A percentile compares a stretch with the other conserved stretches of the same genome.
These are phyloP conservation scores for Exophiala oligosperma DNA, from an alignment of 2,329 filamentous ascomycete species.

Conservation along the genomic window DNA sequence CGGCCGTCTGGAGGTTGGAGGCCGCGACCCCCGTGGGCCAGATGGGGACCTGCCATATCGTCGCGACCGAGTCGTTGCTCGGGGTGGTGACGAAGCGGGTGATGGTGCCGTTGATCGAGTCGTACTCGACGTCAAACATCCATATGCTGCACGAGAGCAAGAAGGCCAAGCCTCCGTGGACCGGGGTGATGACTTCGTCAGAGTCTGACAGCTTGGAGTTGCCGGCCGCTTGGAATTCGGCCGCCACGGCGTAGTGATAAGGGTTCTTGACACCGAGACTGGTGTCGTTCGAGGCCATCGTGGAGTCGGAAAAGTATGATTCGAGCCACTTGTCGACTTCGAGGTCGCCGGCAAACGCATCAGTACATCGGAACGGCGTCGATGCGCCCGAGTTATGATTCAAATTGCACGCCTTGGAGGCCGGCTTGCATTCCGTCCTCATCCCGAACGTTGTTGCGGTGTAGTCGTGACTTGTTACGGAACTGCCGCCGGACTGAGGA, in stretches of 20 bases:
- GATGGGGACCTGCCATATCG: slow-evolving; percentile 10
- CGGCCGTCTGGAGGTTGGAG: neutral
- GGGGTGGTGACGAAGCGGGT: slow-evolving; percentile 10
- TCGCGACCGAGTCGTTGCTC: slow-evolving; percentile 23
- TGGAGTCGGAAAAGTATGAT: slow-evolving; percentile 7
- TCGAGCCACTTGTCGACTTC: neutral
- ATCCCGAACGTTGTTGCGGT: neutral
- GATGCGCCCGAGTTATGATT: neutral
- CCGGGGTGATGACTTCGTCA: slow-evolving; percentile 10
- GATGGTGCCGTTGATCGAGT: slow-evolving; percentile 17
- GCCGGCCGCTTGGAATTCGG: neutral
- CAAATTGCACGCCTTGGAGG: slow-evolving; percentile 4
- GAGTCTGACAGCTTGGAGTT: neutral
- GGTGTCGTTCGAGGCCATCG: slow-evolving; percentile 5
- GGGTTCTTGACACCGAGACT: slow-evolving; percentile 3
- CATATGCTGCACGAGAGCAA: slow-evolving; percentile 25
- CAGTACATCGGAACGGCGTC: neutral
- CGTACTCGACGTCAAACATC: slow-evolving; percentile 28
- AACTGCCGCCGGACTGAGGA: neutral
- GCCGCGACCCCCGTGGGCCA: neutral
- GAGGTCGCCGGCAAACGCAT: neutral
- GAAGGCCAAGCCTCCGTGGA: slow-evolving; percentile 13
- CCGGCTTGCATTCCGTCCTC: neutral
- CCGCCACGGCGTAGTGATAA: slow-evolving; percentile 17
- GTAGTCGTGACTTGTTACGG: neutral